phyloP scores from a whole-genome alignment of 2,329 filamentous ascomycete species.

The Plenodomus lindquistii region DNA sequence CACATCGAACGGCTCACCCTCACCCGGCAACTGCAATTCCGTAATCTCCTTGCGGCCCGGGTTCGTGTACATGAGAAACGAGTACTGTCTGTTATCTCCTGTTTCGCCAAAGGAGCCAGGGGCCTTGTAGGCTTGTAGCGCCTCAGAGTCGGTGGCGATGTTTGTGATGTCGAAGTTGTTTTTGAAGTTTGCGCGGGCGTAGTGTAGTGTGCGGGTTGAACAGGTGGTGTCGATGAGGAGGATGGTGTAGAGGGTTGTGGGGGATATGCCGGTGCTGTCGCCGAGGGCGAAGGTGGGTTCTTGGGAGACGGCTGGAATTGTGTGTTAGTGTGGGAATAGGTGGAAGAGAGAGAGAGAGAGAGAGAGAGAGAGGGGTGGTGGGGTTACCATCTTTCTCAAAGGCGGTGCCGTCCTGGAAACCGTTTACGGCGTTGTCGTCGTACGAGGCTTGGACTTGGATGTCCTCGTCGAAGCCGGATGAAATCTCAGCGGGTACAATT shows the following conservation, averaged over 20 bases:
- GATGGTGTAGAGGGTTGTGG: constrained; percentile 32
- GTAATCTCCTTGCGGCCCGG: constrained; percentile 25
- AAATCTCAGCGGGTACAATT: constrained; percentile 21
- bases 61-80: constrained; percentile 39
- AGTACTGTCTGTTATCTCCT: constrained; percentile 36
- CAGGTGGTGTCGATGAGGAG: constrained; percentile 41
- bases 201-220: constrained; percentile 36
- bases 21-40: constrained; percentile 26
- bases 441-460: constrained; percentile 37
- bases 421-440: constrained; percentile 26
- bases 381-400: constrained; percentile 33
- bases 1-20: constrained; percentile 32
- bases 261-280: constrained; percentile 36
- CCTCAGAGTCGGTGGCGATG: constrained; percentile 20
- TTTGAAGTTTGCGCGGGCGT: constrained; percentile 37
- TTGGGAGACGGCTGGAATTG: constrained; percentile 26
- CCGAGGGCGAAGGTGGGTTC: constrained; percentile 40
- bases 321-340: background rate
- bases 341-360: constrained; percentile 1
- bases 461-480: constrained; percentile 19
- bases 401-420: constrained; percentile 32
- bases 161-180: constrained; percentile 31
- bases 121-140: constrained; percentile 33
- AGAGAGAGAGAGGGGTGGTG: no score
- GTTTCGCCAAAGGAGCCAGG: constrained; percentile 37